These are phyloP conservation scores for Phytophthora brassicae DNA, from an alignment of 352 stramenopile genomes.

Conservation along the genomic window DNA sequence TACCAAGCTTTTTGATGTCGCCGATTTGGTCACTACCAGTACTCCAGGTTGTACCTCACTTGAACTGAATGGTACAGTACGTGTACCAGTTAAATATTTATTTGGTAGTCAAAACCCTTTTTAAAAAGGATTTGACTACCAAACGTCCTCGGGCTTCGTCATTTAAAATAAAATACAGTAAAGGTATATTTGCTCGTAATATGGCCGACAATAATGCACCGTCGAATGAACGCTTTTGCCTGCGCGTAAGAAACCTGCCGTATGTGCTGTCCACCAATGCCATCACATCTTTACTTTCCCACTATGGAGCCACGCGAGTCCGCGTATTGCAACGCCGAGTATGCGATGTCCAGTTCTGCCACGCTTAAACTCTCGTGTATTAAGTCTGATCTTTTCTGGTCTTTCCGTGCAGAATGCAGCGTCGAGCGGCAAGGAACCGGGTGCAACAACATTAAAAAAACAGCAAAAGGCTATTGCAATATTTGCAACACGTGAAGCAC, in stretches of 20 bases:
- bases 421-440: conserved; percentile 38
- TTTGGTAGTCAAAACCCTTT: no score
- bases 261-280: conserved; percentile 53
- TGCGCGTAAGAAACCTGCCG: conserved; percentile 68
- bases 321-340: conserved; percentile 44
- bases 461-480: conserved; percentile 52
- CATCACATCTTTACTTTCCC: conserved; percentile 54
- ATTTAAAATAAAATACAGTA: no score
- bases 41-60: no score
- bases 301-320: conserved; percentile 59
- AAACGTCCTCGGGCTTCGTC: no score
- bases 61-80: no score
- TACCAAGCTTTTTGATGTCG: neutral
- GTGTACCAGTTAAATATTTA: no score
- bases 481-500: conserved; percentile 36
- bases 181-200: no score
- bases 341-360: conserved; percentile 1
- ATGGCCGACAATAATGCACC: no score
- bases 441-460: conserved; percentile 3
- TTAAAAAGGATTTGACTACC: no score
- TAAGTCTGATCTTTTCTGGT: conserved; percentile 1
- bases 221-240: conserved; percentile 24
- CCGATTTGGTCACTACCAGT: no score
- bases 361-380: conserved; percentile 8
- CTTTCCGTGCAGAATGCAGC: conserved; percentile 25